These are phyloP conservation scores for Pleurotus giganteus DNA, from an alignment of 768 basidiomycete species.

Conservation along the genomic window DNA sequence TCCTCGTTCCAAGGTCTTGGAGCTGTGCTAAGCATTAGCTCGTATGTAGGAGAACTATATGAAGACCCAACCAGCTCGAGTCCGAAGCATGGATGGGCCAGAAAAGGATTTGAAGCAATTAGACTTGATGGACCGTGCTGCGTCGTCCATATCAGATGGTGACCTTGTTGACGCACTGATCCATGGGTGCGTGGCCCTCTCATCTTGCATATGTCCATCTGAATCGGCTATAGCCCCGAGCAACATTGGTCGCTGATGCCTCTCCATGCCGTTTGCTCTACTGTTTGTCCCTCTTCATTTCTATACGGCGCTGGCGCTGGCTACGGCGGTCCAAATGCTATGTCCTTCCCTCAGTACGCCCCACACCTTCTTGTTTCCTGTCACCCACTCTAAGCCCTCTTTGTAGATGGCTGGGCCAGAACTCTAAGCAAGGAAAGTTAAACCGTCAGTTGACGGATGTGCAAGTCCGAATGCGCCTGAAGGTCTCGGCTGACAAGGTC, in stretches of 20 bases:
- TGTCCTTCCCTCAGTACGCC: constrained; percentile 83
- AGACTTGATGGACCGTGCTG: constrained; percentile 81
- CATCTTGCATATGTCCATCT: background rate
- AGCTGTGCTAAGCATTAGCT: background rate
- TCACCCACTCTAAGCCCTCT: background rate
- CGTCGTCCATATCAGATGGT: constrained; percentile 91
- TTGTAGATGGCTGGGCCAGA: constrained; percentile 92
- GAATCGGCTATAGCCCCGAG: constrained; percentile 58
- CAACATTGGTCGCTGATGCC: constrained; percentile 98
- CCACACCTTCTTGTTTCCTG: constrained; percentile 5
- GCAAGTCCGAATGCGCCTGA: constrained; percentile 93
- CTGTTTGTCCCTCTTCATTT: constrained; percentile 82
- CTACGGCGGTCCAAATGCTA: constrained; percentile 63
- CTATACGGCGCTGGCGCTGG: constrained; percentile 72
- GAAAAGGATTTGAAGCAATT: constrained; percentile 71
- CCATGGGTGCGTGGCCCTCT: constrained; percentile 67
- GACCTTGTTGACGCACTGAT: constrained; percentile 93
- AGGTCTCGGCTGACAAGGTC: constrained; percentile 83
- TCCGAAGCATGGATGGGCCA: constrained; percentile 57
- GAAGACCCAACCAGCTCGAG: constrained; percentile 70
- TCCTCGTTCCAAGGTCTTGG: background rate
- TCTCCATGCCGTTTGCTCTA: constrained; percentile 86
- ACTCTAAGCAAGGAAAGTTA: constrained; percentile 89
- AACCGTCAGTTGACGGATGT: constrained; percentile 81
- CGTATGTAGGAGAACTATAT: constrained; percentile 91